These are phyloP conservation scores for Spathaspora sp. DNA, from an alignment of 1,139 yeast genomes.

Conservation along the genomic window DNA sequence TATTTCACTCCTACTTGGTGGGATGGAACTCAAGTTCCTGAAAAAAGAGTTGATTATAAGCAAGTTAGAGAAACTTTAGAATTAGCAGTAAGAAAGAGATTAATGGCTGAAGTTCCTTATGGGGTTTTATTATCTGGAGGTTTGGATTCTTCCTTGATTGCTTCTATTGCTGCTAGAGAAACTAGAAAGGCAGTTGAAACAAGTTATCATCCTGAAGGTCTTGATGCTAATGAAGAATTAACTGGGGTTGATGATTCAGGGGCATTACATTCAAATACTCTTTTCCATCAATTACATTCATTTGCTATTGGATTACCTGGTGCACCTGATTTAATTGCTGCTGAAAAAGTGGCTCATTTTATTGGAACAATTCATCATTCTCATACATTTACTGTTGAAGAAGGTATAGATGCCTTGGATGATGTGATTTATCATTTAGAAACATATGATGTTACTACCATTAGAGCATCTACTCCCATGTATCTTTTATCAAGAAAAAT, in stretches of 20 bases:
- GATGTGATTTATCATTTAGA: constrained; percentile 96
- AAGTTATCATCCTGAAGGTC: constrained; percentile 44
- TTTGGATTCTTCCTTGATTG: constrained; percentile 92
- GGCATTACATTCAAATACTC: constrained; percentile 69
- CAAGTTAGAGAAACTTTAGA: constrained; percentile 79
- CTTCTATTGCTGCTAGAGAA: constrained; percentile 95
- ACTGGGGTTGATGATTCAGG: constrained; percentile 94
- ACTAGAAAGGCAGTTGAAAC: constrained; percentile 82
- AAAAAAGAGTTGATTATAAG: constrained; percentile 69
- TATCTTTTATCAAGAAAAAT: constrained; percentile 92
- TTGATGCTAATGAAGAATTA: constrained; percentile 59
- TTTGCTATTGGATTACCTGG: constrained; percentile 97
- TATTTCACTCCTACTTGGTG: constrained; percentile 95
- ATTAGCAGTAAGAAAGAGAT: constrained; percentile 95
- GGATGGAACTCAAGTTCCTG: constrained; percentile 75
- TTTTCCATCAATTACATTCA: constrained; percentile 84
- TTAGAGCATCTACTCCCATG: constrained; percentile 99
- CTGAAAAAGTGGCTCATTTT: constrained; percentile 91
- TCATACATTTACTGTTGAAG: constrained; percentile 93
- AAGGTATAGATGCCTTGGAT: constrained; percentile 91
- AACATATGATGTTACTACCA: constrained; percentile 97
- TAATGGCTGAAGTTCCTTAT: constrained; percentile 98
- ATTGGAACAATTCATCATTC: constrained; percentile 97
- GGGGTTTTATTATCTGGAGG: constrained; percentile 98
- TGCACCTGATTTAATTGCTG: constrained; percentile 97